Evolutionary conservation across 202 grass and related monocot species (phyloP), one percentile per base, ranked within the genome.

Genomic region (Brachypodium distachyon): DNA sequence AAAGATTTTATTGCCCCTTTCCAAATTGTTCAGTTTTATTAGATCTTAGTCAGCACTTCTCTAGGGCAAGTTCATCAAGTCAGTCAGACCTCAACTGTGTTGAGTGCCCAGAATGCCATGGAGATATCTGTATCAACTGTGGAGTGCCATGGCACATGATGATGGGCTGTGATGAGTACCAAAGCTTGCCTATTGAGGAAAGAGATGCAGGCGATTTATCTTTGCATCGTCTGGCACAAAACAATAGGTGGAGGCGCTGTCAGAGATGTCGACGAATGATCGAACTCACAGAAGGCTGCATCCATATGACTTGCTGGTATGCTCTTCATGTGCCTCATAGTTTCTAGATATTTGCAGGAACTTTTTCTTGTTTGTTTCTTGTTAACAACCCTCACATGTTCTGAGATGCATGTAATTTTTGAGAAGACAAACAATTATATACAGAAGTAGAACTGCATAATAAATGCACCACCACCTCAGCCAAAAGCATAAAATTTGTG

Each of bases 241-340:
- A 78, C 78, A 86, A 90, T 77, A 81, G 80, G 27, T 91, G 86
- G 92, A 93, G 90, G 79, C 73, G 77, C 7, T 99, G 96, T 51
- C 87, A 89, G 39, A 82, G 83, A 16, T 99, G 96, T 25, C 84
- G 67, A 57, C 82, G 58, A 68, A 96, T 92, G 92, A 85, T 93
- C 56, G 96, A 99, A 52, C 85, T 80, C 19, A 76, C 89, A 73
- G 77, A 87, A n/a, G 89, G 85, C 27, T 92, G 92, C 85, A 87
- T 91, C 76, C 92, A 82, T 78, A 87, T 91, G 85, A 82, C 87
- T 70, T 99, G 96, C 85, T 89, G 96, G 96, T 99, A 96, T 69
- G 74, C 16, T 89, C n/a, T 74, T 7, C 46, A 42, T 43, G 2
- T 51, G 18, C 17, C 2, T 52, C 31, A 69, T 25, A 46, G 56